Base-by-base conservation (phyloP, 108 stramenopile species). In the Pseudonitzschia multistriata region DNA sequence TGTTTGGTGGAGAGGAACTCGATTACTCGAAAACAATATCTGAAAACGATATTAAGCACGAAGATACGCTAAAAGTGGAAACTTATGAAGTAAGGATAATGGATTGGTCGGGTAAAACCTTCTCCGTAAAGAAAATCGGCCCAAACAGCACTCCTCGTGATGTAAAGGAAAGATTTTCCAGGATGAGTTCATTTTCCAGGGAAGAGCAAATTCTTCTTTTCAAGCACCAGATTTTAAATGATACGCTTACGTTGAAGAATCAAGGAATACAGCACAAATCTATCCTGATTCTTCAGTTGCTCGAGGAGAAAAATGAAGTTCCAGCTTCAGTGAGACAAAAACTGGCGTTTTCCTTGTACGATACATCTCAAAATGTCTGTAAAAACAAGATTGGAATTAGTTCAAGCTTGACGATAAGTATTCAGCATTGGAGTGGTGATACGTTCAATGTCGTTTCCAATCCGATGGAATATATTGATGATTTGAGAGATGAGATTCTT, bases 1-100 rank as follows among this genome's bases (percentile, higher is more conserved):
- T 76, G 64, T 76, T 64, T 59, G 75, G 69, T 48, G 63, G 67
- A 24, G 63, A 66, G 8, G 68, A 76, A 39, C 53, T 76, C 27
- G 39, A 47, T n/a, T 49, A 69, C 27, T 15, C 45, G 13, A 55
- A 48, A 22, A 70, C 75, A 19, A 62, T 76, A 27, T 19, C 21
- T 17, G 68, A 64, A 10, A 57, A 31, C 19, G 42, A 19, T 2
- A 53, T 76, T n/a, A 55, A 70, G 8, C 60, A 61, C 22, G 68
- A 48, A 22, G 75, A 76, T 70, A 28, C 49, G 29, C 30, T 76
- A 3, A 11, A 33, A 21, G 29, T 76, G 47, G 75, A 76, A 48
- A 36, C 28, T 36, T 76, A 63, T 39, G 21, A 49, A 22, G 10
- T 76, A 6, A 47, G 22, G 5, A 35, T 76, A 3, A 33, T 70